Percentiles rank a stretch among this genome's conserved stretches.
Evolutionary conservation across 345 rosid genomes (phyloP).

Genomic region (Eutrema japonicum): DNA sequence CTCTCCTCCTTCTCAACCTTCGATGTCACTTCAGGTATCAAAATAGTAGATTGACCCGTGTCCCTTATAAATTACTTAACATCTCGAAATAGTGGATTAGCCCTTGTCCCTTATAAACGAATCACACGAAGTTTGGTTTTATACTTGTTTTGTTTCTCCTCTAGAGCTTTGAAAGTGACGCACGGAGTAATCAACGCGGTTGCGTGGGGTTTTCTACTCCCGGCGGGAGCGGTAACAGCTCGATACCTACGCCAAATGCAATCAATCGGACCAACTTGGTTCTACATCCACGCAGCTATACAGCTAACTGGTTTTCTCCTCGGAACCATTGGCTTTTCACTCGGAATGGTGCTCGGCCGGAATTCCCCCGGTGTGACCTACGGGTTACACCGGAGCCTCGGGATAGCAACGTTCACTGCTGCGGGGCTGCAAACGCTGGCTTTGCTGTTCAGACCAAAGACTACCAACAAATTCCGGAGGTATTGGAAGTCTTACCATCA

Average conservation of each 20-base stretch:
- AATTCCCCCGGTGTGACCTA: slow-evolving; percentile 74
- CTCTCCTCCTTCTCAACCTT: slow-evolving; percentile 80
- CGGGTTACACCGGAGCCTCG: slow-evolving; percentile 76
- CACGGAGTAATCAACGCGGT: slow-evolving; percentile 74
- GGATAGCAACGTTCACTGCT: slow-evolving; percentile 63
- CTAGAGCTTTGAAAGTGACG: slow-evolving; percentile 49
- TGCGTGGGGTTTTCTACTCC: slow-evolving; percentile 81
- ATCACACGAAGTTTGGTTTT: background rate
- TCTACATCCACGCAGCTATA: slow-evolving; percentile 74
- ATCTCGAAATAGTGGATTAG: too few relatives aligned
- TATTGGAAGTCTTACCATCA: slow-evolving; percentile 99
- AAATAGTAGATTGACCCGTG: background rate
- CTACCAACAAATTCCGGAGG: slow-evolving; percentile 82
- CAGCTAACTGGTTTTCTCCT: slow-evolving; percentile 63
- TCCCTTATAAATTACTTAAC: background rate
- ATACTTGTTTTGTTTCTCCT: background rate
- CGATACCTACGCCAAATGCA: slow-evolving; percentile 76
- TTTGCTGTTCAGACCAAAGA: slow-evolving; percentile 78
- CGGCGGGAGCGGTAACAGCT: slow-evolving; percentile 69
- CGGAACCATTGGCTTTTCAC: slow-evolving; percentile 72
- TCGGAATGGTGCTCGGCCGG: slow-evolving; percentile 73
- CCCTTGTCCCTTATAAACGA: too few relatives aligned
- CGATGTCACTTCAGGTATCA: slow-evolving; percentile 65
- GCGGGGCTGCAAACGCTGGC: slow-evolving; percentile 83
- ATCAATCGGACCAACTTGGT: slow-evolving; percentile 82